Base-by-base conservation (phyloP, 2,329 filamentous ascomycete species). In the Colletotrichum orchidophilum region DNA sequence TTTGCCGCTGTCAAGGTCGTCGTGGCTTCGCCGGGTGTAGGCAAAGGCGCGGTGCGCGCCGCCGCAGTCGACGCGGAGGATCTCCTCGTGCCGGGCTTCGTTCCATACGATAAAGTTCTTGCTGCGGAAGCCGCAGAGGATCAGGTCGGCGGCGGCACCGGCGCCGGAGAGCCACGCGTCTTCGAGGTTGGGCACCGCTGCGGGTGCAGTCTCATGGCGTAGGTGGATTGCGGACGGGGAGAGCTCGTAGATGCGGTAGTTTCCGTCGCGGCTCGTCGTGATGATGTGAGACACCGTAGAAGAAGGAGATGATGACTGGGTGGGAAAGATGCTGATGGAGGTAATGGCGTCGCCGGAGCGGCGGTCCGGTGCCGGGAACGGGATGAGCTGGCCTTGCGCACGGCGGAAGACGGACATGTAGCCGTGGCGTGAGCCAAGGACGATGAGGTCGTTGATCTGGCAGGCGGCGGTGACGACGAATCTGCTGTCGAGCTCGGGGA, bases 21-120 rank as follows among this genome's bases (percentile, higher is more conserved):
- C 15, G 18, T 46, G 39, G 39, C 12, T n/a, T 26, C 75, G 66
- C 27, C 78, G 73, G 69, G 78, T 74, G 66, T 81, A 80, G n/a
- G 89, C 87, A 86, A 94, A 98, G 35, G 88, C 91, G 65, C 96
- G 89, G 77, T 97, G 94, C 0, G 91, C 91, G 39, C 96, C 96
- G 66, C 95, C 96, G 77, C 96, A 98, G 59, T 95, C 91, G 33
- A 97, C 86, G 1, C 85, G 87, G 65, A 92, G 88, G 18, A 96
- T 80, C 76, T 96, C 92, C 66, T 90, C 87, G 70, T 94, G 90
- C 1, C 84, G 84, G 0, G 89, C 91, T 77, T 93, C 91, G 78
- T 97, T 94, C 89, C 94, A 96, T 11, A 96, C 87, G 13, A 97
- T 85, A 77, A 98, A 97, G 57, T 90, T 85, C 73, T 91, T 94